Conservation (phyloP, 2,329 filamentous ascomycete species). For the Trichophaea hybrida region DNA sequence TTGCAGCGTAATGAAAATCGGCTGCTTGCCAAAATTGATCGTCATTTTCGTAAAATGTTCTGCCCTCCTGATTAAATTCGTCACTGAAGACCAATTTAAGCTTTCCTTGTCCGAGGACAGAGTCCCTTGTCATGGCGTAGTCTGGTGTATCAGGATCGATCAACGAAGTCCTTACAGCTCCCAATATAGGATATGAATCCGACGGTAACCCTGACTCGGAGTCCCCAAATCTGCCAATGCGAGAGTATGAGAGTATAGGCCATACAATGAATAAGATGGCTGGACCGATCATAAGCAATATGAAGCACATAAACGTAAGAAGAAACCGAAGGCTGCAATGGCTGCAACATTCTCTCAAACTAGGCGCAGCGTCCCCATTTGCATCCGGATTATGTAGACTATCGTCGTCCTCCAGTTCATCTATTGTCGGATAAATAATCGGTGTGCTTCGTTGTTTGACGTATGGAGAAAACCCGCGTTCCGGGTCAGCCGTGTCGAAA, state of each 20-base stretch:
- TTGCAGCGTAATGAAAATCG: conserved; percentile 43
- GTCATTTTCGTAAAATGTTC: conserved; percentile 44
- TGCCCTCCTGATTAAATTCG: conserved; percentile 40
- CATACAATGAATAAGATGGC: conserved; percentile 39
- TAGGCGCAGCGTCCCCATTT: conserved; percentile 9
- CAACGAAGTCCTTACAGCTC: conserved; percentile 36
- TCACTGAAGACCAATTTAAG: conserved; percentile 42
- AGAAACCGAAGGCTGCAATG: background rate
- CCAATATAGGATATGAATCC: conserved; percentile 34
- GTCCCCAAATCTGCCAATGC: conserved; percentile 18
- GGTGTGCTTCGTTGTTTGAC: conserved; percentile 5
- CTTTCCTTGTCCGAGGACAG: conserved; percentile 34
- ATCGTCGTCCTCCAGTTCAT: conserved; percentile 41
- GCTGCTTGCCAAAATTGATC: conserved; percentile 42
- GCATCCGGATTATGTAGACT: conserved; percentile 41
- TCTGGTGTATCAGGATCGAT: conserved; percentile 41
- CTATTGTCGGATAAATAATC: conserved; percentile 25
- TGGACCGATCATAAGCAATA: conserved; percentile 37
- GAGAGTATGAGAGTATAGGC: conserved; percentile 37
- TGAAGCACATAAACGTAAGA: conserved; percentile 20
- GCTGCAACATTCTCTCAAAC: background rate
- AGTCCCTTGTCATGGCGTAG: conserved; percentile 34
- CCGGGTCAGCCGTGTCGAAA: conserved; percentile 10
- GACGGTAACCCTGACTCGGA: background rate
- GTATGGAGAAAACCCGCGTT: conserved; percentile 13